Conservation (phyloP, 169 alveolate genomes). For the Cytauxzoon felis region DNA sequence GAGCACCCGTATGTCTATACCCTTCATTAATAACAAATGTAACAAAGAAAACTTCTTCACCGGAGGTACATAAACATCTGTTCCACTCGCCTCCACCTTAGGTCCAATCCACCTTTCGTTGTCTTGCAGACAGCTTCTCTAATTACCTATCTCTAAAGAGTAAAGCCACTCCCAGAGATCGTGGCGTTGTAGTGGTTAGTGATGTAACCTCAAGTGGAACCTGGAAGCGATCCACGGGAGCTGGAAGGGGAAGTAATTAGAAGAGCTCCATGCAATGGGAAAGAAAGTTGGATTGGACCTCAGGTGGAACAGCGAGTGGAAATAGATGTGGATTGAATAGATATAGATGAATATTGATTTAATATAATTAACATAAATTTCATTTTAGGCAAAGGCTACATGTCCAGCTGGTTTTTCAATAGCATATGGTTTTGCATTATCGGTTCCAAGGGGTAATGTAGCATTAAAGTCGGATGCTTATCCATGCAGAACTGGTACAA, state of each 20-base stretch:
- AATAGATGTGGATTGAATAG: too few relatives aligned
- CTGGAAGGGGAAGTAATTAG: too few relatives aligned
- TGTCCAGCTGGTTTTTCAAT: conserved; percentile 54
- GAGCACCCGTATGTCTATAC: conserved; percentile 11
- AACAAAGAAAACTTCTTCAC: background rate
- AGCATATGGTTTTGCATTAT: conserved; percentile 51
- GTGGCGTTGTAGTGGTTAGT: too few relatives aligned
- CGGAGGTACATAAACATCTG: background rate
- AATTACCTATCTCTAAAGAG: too few relatives aligned
- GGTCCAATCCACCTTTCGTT: too few relatives aligned
- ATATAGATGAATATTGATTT: background rate
- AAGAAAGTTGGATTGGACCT: too few relatives aligned
- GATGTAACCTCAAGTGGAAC: too few relatives aligned
- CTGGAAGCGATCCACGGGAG: too few relatives aligned
- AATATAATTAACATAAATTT: background rate
- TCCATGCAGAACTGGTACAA: conserved; percentile 53
- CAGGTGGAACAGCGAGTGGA: too few relatives aligned
- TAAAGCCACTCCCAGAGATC: too few relatives aligned
- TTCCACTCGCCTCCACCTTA: background rate
- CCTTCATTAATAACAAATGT: background rate
- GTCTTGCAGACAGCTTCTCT: too few relatives aligned
- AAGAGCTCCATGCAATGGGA: too few relatives aligned
- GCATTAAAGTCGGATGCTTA: conserved; percentile 15
- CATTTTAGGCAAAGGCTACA: conserved; percentile 20
- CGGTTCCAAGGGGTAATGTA: conserved; percentile 41